Conservation (phyloP, 352 stramenopile genomes). For the Phytopythium montanum region DNA sequence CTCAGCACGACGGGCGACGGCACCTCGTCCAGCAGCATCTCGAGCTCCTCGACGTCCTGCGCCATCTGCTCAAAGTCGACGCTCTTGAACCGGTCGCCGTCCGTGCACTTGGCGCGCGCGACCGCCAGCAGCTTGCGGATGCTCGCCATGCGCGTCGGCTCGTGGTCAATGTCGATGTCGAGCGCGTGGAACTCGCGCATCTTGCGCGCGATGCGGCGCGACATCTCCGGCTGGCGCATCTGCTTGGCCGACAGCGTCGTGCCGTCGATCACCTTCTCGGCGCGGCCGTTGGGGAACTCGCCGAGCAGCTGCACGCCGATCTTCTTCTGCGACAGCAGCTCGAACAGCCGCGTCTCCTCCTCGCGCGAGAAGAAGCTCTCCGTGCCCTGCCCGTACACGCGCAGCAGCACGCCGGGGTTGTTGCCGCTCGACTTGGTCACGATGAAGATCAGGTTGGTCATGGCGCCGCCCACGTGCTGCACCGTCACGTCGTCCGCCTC, state of each 20-base stretch:
- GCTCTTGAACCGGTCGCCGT: conserved; percentile 28
- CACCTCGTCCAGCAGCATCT: conserved; percentile 47
- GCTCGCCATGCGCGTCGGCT: conserved; percentile 50
- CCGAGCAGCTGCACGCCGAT: conserved; percentile 74
- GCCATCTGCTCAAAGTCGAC: conserved; percentile 47
- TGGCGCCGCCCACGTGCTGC: conserved; percentile 66
- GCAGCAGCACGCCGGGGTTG: conserved; percentile 65
- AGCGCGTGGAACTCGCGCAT: conserved; percentile 70
- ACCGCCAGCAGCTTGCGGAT: conserved; percentile 55
- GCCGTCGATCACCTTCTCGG: conserved; percentile 75
- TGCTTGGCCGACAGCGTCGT: conserved; percentile 58
- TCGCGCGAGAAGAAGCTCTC: conserved; percentile 76
- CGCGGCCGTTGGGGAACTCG: conserved; percentile 74
- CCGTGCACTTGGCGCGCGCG: conserved; percentile 50
- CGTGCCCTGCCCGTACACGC: conserved; percentile 79
- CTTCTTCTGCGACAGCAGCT: conserved; percentile 60
- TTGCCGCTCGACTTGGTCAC: conserved; percentile 65
- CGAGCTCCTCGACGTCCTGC: conserved; percentile 50
- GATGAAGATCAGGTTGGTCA: conserved; percentile 86
- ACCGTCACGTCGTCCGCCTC: conserved; percentile 55
- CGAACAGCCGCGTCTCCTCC: conserved; percentile 77
- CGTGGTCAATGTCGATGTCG: conserved; percentile 59
- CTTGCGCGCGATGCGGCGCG: conserved; percentile 51
- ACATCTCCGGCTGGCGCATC: conserved; percentile 59
- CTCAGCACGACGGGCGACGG: conserved; percentile 79